Conservation (phyloP, 2,329 filamentous ascomycete species). For the Trichoderma semiorbis region DNA sequence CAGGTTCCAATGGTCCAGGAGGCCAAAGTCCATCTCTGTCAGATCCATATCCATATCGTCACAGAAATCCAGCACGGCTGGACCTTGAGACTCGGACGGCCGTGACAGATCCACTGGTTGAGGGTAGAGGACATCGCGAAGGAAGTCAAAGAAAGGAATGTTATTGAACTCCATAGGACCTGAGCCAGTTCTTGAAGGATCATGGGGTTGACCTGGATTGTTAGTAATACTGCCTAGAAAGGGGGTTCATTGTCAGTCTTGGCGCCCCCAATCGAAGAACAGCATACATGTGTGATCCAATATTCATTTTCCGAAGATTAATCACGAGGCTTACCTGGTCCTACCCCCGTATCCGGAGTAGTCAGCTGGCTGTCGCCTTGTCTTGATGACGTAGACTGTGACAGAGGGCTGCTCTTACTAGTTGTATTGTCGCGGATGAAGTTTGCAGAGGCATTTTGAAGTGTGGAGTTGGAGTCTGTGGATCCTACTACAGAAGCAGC, state of each 20-base stretch:
- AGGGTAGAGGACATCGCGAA: slow-evolving; percentile 51
- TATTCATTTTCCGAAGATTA: background rate
- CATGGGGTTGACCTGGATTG: slow-evolving; percentile 3
- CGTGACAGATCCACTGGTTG: slow-evolving; percentile 37
- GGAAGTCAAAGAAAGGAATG: slow-evolving; percentile 48
- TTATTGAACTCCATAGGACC: slow-evolving; percentile 31
- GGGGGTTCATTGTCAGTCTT: slow-evolving; percentile 4
- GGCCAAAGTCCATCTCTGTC: slow-evolving; percentile 50
- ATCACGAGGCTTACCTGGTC: slow-evolving; percentile 26
- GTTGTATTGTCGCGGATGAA: slow-evolving; percentile 22
- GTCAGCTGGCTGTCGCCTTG: slow-evolving; percentile 35
- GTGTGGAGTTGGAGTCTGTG: slow-evolving; percentile 22
- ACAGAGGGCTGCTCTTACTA: slow-evolving; percentile 28
- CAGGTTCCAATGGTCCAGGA: slow-evolving; percentile 48
- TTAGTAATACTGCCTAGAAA: slow-evolving; percentile 18
- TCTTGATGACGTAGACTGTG: slow-evolving; percentile 25
- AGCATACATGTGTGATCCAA: background rate
- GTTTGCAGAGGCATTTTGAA: slow-evolving; percentile 21
- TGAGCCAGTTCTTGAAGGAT: slow-evolving; percentile 1
- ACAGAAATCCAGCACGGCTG: slow-evolving; percentile 49
- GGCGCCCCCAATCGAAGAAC: background rate
- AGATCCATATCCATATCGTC: slow-evolving; percentile 48
- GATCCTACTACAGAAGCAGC: slow-evolving; percentile 10
- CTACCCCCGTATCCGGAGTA: slow-evolving; percentile 34
- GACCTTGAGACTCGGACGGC: slow-evolving; percentile 38